phyloP scores from a whole-genome alignment of 2,329 filamentous ascomycete genomes.

The Harringtonia aguacate region DNA sequence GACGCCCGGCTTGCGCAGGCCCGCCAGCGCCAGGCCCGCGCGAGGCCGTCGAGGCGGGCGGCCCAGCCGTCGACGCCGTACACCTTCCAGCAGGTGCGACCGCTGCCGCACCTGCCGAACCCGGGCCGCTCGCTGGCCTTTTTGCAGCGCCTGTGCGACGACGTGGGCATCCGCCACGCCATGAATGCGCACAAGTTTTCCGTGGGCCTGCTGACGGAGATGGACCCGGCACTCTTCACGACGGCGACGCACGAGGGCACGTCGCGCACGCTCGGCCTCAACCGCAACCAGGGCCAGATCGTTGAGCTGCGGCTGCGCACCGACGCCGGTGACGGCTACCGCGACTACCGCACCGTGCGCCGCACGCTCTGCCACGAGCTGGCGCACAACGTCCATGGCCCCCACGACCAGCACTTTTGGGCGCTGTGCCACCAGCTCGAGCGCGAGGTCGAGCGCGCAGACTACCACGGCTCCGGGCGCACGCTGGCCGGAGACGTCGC shows the following conservation, averaged over 20 bases:
- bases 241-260: constrained; percentile 56
- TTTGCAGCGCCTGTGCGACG: constrained; percentile 64
- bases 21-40: background rate
- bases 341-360: constrained; percentile 85
- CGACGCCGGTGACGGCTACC: constrained; percentile 86
- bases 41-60: background rate
- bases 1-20: constrained; percentile 4
- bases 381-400: constrained; percentile 78
- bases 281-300: constrained; percentile 77
- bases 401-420: constrained; percentile 86
- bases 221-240: constrained; percentile 82
- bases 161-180: constrained; percentile 71
- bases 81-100: constrained; percentile 70
- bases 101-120: constrained; percentile 66
- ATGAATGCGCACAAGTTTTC: constrained; percentile 81
- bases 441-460: constrained; percentile 67
- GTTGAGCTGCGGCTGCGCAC: constrained; percentile 89
- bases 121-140: constrained; percentile 61
- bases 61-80: constrained; percentile 21
- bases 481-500: constrained; percentile 32
- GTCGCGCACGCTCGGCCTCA: constrained; percentile 74
- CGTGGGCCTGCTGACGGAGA: constrained; percentile 83
- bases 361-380: constrained; percentile 93
- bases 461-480: constrained; percentile 65
- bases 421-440: constrained; percentile 79